A percentile compares a stretch with the other conserved stretches of the same genome.
phyloP scores from a whole-genome alignment of 2,329 filamentous ascomycete genomes.

The Nemania abortiva region DNA sequence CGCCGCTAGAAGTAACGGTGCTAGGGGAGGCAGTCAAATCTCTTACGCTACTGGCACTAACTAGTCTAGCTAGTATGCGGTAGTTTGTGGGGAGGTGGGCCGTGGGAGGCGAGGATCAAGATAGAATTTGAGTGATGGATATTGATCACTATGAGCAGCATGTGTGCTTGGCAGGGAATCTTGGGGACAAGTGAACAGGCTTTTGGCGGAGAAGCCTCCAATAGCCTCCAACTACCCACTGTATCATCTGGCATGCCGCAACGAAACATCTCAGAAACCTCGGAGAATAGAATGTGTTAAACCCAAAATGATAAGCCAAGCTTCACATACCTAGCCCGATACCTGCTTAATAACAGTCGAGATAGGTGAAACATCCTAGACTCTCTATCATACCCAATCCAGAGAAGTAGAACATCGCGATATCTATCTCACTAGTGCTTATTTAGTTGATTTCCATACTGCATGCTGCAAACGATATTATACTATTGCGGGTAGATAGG shows the following conservation, averaged over 20 bases:
- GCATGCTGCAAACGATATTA: not conserved
- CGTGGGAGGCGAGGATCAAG: slow-evolving; percentile 16
- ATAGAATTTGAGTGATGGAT: slow-evolving; percentile 31
- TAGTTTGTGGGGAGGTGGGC: slow-evolving; percentile 36
- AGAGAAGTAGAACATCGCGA: not conserved
- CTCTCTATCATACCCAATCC: not conserved
- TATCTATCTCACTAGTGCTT: slow-evolving; percentile 11
- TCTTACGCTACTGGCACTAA: slow-evolving; percentile 6
- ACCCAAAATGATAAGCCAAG: not conserved
- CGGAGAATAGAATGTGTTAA: not conserved
- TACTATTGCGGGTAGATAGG: not conserved
- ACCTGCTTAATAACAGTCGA: not conserved
- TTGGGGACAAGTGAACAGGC: slow-evolving; percentile 9
- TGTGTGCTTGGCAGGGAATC: slow-evolving; percentile 25
- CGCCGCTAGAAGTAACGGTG: not conserved
- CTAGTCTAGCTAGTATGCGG: slow-evolving; percentile 15
- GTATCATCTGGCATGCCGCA: slow-evolving; percentile 1
- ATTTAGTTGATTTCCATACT: slow-evolving; percentile 1
- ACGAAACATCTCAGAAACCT: slow-evolving; percentile 12
- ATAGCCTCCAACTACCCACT: slow-evolving; percentile 11
- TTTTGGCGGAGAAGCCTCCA: slow-evolving; percentile 21
- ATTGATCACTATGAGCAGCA: slow-evolving; percentile 10
- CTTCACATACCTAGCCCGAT: slow-evolving; percentile 3
- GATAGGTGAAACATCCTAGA: not conserved
- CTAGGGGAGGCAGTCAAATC: not conserved